Evolutionary conservation across 23 red algal genomes (phyloP), one percentile per base, ranked within the genome.

Genomic region (Gracilaria vermiculophylla): DNA sequence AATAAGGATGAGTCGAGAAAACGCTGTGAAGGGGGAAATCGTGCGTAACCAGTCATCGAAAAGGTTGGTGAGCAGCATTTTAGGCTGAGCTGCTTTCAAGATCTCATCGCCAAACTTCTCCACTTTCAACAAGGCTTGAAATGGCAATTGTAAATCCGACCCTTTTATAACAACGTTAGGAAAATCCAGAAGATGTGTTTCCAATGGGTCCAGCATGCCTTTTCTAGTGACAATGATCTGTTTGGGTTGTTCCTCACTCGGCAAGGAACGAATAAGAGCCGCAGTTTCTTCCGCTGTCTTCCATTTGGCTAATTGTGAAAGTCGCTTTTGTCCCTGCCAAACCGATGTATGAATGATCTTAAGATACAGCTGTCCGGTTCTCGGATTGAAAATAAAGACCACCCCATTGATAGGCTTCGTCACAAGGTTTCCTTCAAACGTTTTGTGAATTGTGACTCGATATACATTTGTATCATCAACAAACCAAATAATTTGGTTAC

Each of bases 381-480:
- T 52, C 15, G 92, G 92, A 33, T 99, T 94, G 40, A 94, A 95
- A 39, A 95, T 95, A 40, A 95, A 91, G 40, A 99, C 91, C 8
- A 83, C 97, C 17, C 97, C 97, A 69, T 99, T 99, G 76, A 97
- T 97, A 9, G 89, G 89, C 75, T 97, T 97, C 28, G 95, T 97
- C 2, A 97, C 95, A 20, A 91, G 71, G 62, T 97, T 97, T 55
- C 95, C 95, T 74, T 97, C 95, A 86, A 94, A 93, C 15, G 89
- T 97, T 41, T 89, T 88, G 69, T 95, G 92, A 62, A 95, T 82
- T 7, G 87, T 92, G 8, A 92, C 92, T 1, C 97, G 82, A 88
- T 93, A 95, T 17, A 99, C 89, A 45, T 99, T 93, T 54, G 92
- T 93, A 53, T 93, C 88, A 42, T 95, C 90, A 53, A 94, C 97